A percentile compares a stretch with the other conserved stretches of the same genome.
Evolutionary conservation across 805 yeast species (phyloP).

Genomic region (Wickerhamomyces queroliae): DNA sequence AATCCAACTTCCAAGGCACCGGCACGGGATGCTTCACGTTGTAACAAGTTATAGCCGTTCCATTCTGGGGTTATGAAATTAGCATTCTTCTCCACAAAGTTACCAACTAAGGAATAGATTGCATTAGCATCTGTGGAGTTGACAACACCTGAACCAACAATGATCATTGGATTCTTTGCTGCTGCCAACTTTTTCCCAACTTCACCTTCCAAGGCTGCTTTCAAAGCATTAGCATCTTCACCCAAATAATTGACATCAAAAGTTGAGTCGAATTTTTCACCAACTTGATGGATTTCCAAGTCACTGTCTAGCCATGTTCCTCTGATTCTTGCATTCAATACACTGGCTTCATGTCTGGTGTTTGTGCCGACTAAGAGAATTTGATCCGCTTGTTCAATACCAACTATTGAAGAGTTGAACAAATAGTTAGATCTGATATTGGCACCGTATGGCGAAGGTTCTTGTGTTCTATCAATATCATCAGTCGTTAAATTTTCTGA

Average conservation of each 20-base stretch:
- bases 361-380: constrained; percentile 78
- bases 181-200: constrained; percentile 59
- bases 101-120: constrained; percentile 52
- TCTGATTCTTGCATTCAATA: constrained; percentile 77
- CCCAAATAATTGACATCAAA: constrained; percentile 64
- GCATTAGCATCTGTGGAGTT: constrained; percentile 62
- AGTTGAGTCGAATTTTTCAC: constrained; percentile 74
- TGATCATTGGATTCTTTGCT: constrained; percentile 72
- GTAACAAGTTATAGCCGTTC: constrained; percentile 79
- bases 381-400: constrained; percentile 79
- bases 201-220: constrained; percentile 56
- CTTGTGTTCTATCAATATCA: constrained; percentile 38
- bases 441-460: constrained; percentile 55
- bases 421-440: constrained; percentile 75
- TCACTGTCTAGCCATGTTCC: constrained; percentile 68
- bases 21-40: constrained; percentile 81
- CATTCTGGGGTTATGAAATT: constrained; percentile 67
- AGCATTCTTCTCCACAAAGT: constrained; percentile 46
- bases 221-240: constrained; percentile 47
- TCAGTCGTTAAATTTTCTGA: constrained; percentile 80
- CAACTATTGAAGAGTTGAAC: constrained; percentile 74
- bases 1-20: constrained; percentile 87
- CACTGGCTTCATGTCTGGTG: constrained; percentile 89
- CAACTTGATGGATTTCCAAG: constrained; percentile 67
- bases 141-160: constrained; percentile 75